Percentiles rank a stretch among this genome's conserved stretches.
Evolutionary conservation across 805 yeast species (phyloP).

Genomic region (Metschnikowia noctiluminum): DNA sequence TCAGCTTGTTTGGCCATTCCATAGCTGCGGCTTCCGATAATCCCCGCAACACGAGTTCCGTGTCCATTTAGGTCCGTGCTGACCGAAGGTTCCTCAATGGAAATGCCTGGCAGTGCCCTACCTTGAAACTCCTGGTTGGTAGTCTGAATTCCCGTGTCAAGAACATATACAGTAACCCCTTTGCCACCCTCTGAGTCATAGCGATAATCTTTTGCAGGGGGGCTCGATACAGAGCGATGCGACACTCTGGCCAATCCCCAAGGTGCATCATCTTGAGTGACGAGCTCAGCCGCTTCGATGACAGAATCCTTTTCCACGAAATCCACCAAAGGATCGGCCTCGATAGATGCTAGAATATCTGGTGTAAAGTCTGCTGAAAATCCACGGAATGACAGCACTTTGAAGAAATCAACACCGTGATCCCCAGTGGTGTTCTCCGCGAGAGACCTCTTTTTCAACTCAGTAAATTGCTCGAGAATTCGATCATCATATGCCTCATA

Average conservation of each 20-base stretch:
- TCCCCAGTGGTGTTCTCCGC: constrained; percentile 13
- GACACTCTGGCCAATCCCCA: constrained; percentile 94
- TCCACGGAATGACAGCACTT: constrained; percentile 15
- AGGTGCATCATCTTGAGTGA: constrained; percentile 77
- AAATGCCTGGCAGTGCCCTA: constrained; percentile 83
- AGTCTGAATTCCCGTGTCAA: constrained; percentile 84
- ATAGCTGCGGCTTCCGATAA: constrained; percentile 72
- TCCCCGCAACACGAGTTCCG: constrained; percentile 98
- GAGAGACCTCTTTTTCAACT: constrained; percentile 21
- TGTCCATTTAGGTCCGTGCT: constrained; percentile 87
- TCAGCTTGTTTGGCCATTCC: constrained; percentile 84
- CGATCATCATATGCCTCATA: constrained; percentile 11
- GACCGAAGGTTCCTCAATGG: constrained; percentile 57
- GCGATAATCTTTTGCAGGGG: constrained; percentile 37
- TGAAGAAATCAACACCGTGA: constrained; percentile 8
- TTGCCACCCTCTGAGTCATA: constrained; percentile 72
- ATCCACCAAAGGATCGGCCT: constrained; percentile 15
- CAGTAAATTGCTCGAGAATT: constrained; percentile 6
- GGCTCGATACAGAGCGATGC: constrained; percentile 56
- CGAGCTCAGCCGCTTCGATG: constrained; percentile 38
- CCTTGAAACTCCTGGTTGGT: constrained; percentile 76
- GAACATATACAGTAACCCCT: constrained; percentile 81
- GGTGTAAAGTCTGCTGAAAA: constrained; percentile 20
- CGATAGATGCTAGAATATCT: constrained; percentile 13
- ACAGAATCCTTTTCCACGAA: constrained; percentile 23